Conservation (phyloP, 139 green algal genomes). For the Chlamydomonas schloesseri region DNA sequence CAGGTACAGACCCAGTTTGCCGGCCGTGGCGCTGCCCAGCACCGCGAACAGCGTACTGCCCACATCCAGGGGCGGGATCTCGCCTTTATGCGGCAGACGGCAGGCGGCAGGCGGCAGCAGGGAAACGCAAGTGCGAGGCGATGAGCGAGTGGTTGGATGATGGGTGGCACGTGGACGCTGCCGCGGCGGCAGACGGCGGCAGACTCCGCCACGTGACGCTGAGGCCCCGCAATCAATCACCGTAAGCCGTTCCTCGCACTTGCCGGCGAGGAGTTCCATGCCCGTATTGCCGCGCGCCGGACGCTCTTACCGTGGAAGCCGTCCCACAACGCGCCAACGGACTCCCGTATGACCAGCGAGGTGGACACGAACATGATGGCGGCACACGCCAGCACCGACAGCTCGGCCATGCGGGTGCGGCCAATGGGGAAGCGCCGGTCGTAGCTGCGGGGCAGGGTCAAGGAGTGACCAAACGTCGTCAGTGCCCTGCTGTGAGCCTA, state of each 20-base stretch:
- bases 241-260: no score
- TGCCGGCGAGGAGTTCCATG: no score
- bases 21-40: slow-evolving; percentile 1
- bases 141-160: no score
- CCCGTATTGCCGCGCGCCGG: no score
- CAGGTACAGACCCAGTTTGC: slow-evolving; percentile 30
- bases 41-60: background rate
- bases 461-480: no score
- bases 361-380: slow-evolving; percentile 36
- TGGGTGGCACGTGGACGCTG: no score
- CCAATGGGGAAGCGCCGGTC: slow-evolving; percentile 31
- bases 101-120: background rate
- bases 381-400: slow-evolving; percentile 29
- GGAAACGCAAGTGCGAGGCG: no score
- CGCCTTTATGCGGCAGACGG: background rate
- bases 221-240: no score
- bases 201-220: no score
- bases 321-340: background rate
- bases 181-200: no score
- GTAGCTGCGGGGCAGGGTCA: background rate
- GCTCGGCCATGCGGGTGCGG: slow-evolving; percentile 24
- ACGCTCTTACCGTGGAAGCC: slow-evolving; percentile 35
- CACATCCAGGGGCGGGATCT: background rate
- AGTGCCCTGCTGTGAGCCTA: no score
- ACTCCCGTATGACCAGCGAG: slow-evolving; percentile 20